Conservation (phyloP, 257 asterid genomes). For the Sherardia arvensis region DNA sequence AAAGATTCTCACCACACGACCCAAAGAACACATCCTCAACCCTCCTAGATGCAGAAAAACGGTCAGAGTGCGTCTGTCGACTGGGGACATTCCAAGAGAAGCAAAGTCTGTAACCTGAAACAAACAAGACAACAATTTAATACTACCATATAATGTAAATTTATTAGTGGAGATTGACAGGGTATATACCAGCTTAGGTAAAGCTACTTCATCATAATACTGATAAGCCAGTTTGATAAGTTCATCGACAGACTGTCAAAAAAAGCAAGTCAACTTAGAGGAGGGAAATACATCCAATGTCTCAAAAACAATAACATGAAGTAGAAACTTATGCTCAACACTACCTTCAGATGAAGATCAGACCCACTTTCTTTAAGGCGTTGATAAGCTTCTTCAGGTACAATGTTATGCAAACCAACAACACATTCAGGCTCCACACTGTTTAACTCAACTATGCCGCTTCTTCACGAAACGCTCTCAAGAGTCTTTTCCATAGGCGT, state of each 20-base stretch:
- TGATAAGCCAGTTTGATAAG: conserved; percentile 70
- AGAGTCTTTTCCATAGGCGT: too few species aligned
- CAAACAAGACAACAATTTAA: conserved; percentile 11
- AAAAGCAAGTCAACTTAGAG: conserved; percentile 16
- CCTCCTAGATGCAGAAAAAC: conserved; percentile 99
- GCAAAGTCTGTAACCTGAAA: conserved; percentile 95
- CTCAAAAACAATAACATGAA: background rate
- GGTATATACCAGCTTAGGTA: conserved; percentile 81
- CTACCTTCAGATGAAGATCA: conserved; percentile 84
- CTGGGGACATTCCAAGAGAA: conserved; percentile 98
- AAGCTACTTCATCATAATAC: conserved; percentile 82
- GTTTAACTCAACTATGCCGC: conserved; percentile 28
- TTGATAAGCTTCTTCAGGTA: conserved; percentile 59
- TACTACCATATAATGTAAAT: conserved; percentile 8
- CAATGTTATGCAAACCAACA: conserved; percentile 44
- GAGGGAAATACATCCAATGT: background rate
- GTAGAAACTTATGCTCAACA: background rate
- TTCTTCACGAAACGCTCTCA: too few species aligned
- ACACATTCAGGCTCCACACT: conserved; percentile 28
- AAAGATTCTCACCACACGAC: conserved; percentile 70
- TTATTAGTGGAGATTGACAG: conserved; percentile 7
- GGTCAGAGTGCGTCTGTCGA: conserved; percentile 92
- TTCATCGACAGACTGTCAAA: conserved; percentile 72
- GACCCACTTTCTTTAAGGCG: conserved; percentile 67
- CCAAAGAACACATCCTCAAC: conserved; percentile 80